A percentile compares a stretch with the other conserved stretches of the same genome.
These are phyloP conservation scores for Alisma plantagoaquatica DNA, from an alignment of 106 monocot genomes.

Conservation along the genomic window DNA sequence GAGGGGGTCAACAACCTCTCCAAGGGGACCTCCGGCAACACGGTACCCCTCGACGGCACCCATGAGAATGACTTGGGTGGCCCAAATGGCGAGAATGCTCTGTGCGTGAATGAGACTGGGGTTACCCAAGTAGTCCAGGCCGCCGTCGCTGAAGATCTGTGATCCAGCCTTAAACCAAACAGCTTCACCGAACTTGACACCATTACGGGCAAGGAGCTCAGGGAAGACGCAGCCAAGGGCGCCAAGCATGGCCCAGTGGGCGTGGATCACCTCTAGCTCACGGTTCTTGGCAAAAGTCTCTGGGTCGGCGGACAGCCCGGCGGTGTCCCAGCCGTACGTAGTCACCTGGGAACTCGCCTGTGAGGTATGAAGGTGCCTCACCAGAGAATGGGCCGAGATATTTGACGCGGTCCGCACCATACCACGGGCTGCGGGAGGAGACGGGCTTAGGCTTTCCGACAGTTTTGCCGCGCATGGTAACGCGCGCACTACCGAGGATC, in stretches of 20 bases:
- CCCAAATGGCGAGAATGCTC: constrained; percentile 77
- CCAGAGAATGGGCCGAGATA: constrained; percentile 25
- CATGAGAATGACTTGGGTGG: constrained; percentile 53
- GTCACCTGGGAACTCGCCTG: constrained; percentile 64
- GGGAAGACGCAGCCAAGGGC: constrained; percentile 27
- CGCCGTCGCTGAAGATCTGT: constrained; percentile 32
- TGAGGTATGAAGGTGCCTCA: constrained; percentile 36
- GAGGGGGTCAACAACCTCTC: constrained; percentile 34
- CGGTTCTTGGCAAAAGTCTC: constrained; percentile 32
- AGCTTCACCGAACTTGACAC: constrained; percentile 29
- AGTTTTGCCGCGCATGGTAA: constrained; percentile 16
- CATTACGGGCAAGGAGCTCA: constrained; percentile 24
- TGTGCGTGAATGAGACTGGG: constrained; percentile 21
- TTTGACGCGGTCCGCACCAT: constrained; percentile 23
- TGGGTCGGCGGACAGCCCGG: constrained; percentile 27
- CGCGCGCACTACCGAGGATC: constrained; percentile 10
- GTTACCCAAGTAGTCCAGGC: constrained; percentile 25
- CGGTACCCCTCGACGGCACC: constrained; percentile 64
- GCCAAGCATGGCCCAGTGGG: constrained; percentile 25
- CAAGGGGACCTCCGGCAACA: constrained; percentile 62
- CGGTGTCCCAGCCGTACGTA: constrained; percentile 32
- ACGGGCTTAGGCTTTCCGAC: constrained; percentile 11
- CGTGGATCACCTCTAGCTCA: constrained; percentile 28
- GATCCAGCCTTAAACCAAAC: constrained; percentile 30
- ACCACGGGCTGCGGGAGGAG: constrained; percentile 21